Base-by-base conservation (phyloP, 345 rosid genomes). In the Litchi chinensis region DNA sequence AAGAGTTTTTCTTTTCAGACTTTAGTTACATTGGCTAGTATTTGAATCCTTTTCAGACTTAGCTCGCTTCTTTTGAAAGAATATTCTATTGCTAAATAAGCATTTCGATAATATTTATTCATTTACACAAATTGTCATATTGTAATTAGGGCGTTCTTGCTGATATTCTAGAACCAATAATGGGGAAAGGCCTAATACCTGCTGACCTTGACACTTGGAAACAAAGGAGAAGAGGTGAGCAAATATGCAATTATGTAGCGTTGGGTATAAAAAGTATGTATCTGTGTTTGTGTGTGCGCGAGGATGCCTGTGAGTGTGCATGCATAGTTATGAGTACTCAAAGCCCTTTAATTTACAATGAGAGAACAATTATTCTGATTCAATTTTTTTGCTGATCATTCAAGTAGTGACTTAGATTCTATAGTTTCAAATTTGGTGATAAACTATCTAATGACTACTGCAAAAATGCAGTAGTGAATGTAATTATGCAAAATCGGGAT, bases 181-280 rank as follows among this genome's bases (percentile, higher is more conserved):
- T 95, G 99, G 99, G 98, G 4, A 95, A 93, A 84, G 99, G 99
- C 80, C 91, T 95, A 81, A 92, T 95, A 83, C 99, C 99, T 60
- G 99, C 99, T 44, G 97, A 95, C 70, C 92, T 92, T 28, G 97
- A 87, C 71, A 92, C 98, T 18, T 93, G 99, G 99, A 95, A 93
- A 86, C 88, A 87, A 79, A 91, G 99, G 86, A 91, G 98, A 89
- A 90, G 96, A 93, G 96, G 98, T 93, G 79, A 85, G 83, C 28
- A 41, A 46, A 79, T 26, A 28, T 28, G 32, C 67, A 46, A 32
- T 46, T 73, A 6, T 65, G 63, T 68, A 19, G 63, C 64, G 13
- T 65, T 67, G 66, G 76, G 50, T n/a, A 26, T 8, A 54, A 43
- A 43, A 71, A 54, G 28, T 43, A 15, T 68, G 54, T 54, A 41